Evolutionary conservation across 495 filamentous ascomycete species (phyloP), one percentile per base, ranked within the genome.

Genomic region (Arthonia radiata): DNA sequence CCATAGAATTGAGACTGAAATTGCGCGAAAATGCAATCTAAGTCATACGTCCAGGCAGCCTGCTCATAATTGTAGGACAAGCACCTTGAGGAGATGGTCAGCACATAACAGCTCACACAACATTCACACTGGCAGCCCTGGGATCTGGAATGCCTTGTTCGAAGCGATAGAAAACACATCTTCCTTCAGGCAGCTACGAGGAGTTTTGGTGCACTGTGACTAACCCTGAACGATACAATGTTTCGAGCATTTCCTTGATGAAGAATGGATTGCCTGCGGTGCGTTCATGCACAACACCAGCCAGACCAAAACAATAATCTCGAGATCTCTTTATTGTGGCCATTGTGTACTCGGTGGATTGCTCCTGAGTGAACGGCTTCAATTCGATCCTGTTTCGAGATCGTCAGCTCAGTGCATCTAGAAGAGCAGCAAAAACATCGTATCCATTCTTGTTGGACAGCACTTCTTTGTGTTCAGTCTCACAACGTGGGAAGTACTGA

Each of bases 231-330:
- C 70, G 64, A 43, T 89, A 69, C 39, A 75, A 81, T 5, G 72
- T 70, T 39, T 73, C 74, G n/a, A 92, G 59, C 65, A 92, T 82
- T 43, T 89, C 75, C 17, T 75, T 64, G 33, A 90, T 70, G 36
- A 82, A 83, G 43, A 90, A 90, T 0, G 76, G 74, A 38, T 89
- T 86, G 0, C 78, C 77, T 9, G 58, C 55, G 13, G 67, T 75
- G 47, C 82, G 81, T 37, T 80, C 76, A 43, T 80, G 72, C 11
- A 89, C 59, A 7, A 82, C 68, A 12, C 73, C 62, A 6, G 67
- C 64, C 8, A 79, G 43, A 4, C 70, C 57, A 5, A 70, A 34
- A 12, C 69, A 56, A 23, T 72, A 64, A 19, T 68, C 64, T 19
- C 46, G 49, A 6, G 60, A 50, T 23, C 64, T 42, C 27, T 57